Conservation (phyloP, 371 early-diverging fungal genomes). For the Rhizopus arrhizus region DNA sequence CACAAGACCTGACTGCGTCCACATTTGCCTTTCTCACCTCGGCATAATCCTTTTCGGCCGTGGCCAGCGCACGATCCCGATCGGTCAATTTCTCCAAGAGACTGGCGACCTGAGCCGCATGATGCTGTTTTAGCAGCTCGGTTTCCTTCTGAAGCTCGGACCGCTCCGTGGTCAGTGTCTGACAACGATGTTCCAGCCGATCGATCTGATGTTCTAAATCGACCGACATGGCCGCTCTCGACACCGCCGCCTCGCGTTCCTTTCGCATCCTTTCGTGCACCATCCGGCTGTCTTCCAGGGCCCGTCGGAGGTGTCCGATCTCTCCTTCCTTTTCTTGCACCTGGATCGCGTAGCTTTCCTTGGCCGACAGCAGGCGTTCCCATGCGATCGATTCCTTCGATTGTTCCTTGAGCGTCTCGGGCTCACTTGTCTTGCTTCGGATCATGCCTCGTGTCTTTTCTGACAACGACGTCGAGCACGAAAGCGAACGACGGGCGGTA, state of each 20-base stretch:
- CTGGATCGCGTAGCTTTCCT: constrained; percentile 44
- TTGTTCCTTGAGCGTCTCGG: background rate
- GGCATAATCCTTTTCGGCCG: constrained; percentile 44
- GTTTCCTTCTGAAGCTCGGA: constrained; percentile 12
- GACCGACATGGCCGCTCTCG: constrained; percentile 16
- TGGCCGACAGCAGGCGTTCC: constrained; percentile 39
- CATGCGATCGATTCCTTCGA: constrained; percentile 18
- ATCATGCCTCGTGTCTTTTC: background rate
- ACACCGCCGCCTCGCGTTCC: constrained; percentile 12
- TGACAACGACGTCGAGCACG: no score
- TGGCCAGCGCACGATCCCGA: constrained; percentile 27
- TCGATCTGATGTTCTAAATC: constrained; percentile 33
- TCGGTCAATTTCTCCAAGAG: constrained; percentile 31
- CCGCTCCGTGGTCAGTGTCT: constrained; percentile 15
- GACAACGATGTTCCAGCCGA: constrained; percentile 28
- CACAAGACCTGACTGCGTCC: constrained; percentile 35
- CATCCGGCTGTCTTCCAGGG: constrained; percentile 12
- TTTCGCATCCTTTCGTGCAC: constrained; percentile 14
- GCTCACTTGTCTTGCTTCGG: background rate
- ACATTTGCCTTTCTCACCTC: constrained; percentile 31
- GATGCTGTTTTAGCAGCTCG: constrained; percentile 20
- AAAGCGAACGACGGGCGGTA: no score
- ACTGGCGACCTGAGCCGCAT: constrained; percentile 31
- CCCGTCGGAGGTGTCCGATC: constrained; percentile 24
- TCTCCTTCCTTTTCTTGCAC: constrained; percentile 39